Evolutionary conservation across 345 rosid species (phyloP).

Genomic region (Lumnitzera littorea): DNA sequence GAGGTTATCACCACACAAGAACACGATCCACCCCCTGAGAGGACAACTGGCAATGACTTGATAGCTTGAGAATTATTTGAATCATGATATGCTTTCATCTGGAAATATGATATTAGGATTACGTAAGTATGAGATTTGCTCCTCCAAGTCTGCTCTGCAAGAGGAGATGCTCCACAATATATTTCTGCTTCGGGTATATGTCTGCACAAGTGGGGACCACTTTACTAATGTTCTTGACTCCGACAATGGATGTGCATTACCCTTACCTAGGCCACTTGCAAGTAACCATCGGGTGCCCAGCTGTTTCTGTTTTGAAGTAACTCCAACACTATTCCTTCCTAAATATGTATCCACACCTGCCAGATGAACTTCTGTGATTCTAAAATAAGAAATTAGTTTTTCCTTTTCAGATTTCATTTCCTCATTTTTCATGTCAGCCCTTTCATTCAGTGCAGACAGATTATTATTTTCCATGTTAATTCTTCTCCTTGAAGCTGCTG

Average conservation of each 20-base stretch:
- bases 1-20: not conserved
- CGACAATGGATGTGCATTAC: constrained; percentile 24
- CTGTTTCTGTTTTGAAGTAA: constrained; percentile 42
- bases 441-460: not conserved
- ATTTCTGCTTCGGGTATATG: constrained; percentile 16
- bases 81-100: constrained; percentile 10
- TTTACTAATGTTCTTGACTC: constrained; percentile 36
- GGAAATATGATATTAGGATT: constrained; percentile 45
- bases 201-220: constrained; percentile 18
- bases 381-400: constrained; percentile 22
- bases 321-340: constrained; percentile 36
- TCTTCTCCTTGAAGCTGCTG: constrained; percentile 10
- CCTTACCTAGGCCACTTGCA: constrained; percentile 42
- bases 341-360: constrained; percentile 48
- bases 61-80: too few species aligned
- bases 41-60: too few species aligned
- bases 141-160: constrained; percentile 9
- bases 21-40: not conserved
- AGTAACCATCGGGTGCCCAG: constrained; percentile 62
- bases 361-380: constrained; percentile 41
- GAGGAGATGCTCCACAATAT: constrained; percentile 65
- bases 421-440: constrained; percentile 1
- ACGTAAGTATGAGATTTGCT: constrained; percentile 31
- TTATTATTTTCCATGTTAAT: constrained; percentile 15
- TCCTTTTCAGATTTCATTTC: constrained; percentile 3